Evolutionary conservation across 2,329 filamentous ascomycete genomes (phyloP).

Genomic region (Colletotrichum musicola): DNA sequence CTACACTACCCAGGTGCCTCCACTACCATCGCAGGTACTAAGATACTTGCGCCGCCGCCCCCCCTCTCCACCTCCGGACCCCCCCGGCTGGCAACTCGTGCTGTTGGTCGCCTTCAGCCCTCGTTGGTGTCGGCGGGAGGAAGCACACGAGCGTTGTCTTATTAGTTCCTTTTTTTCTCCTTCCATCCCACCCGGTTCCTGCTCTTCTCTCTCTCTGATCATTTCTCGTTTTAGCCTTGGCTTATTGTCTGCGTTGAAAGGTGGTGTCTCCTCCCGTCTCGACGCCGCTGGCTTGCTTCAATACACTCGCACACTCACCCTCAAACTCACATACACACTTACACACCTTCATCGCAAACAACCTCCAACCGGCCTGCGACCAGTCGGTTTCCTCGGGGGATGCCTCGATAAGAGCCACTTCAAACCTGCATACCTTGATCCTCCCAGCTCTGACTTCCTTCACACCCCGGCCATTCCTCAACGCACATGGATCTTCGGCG

Average conservation of each 20-base stretch:
- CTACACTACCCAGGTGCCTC: too few species aligned
- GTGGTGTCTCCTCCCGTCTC: background rate
- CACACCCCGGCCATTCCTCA: background rate
- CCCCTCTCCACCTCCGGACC: too few species aligned
- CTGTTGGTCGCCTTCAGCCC: conserved; percentile 7
- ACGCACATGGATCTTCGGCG: background rate
- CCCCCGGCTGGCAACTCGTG: background rate
- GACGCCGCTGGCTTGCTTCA: background rate
- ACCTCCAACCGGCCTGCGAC: too few species aligned
- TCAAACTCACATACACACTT: too few species aligned
- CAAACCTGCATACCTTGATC: too few species aligned
- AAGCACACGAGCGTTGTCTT: conserved; percentile 16
- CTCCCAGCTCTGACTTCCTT: background rate
- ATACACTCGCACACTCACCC: background rate
- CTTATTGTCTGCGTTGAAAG: background rate
- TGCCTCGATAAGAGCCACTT: too few species aligned
- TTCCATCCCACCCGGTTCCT: conserved; percentile 2
- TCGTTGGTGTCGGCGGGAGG: conserved; percentile 19
- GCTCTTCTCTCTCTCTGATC: background rate
- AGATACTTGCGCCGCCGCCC: too few species aligned
- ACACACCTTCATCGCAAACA: background rate
- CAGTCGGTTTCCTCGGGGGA: too few species aligned
- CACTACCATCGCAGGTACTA: too few species aligned
- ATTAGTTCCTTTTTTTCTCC: conserved; percentile 16
- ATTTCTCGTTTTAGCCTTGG: conserved; percentile 6